These are phyloP conservation scores for Juncus inflexus DNA, from an alignment of 176 grass and related monocot species.

Conservation along the genomic window DNA sequence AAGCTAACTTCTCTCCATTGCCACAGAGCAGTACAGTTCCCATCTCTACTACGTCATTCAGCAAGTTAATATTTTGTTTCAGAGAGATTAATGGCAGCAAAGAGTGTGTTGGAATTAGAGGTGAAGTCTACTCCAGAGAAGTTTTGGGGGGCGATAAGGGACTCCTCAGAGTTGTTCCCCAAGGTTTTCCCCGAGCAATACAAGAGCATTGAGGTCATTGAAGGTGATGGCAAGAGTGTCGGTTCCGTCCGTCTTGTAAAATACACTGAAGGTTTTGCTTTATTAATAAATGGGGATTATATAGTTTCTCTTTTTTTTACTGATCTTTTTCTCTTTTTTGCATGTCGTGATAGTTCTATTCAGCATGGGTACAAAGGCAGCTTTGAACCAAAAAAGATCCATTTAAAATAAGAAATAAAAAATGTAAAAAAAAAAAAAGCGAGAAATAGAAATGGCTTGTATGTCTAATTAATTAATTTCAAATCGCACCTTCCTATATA, in stretches of 20 bases:
- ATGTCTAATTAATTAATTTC: too few species aligned
- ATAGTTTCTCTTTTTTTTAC: too few species aligned
- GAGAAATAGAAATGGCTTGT: too few species aligned
- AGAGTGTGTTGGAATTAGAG: conserved; percentile 54
- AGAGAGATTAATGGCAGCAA: conserved; percentile 51
- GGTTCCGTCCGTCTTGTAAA: conserved; percentile 81
- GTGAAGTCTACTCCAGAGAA: conserved; percentile 68
- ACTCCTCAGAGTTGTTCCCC: conserved; percentile 74
- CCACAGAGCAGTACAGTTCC: background rate
- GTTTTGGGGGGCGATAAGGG: conserved; percentile 61
- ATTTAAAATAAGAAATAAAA: too few species aligned
- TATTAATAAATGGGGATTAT: too few species aligned
- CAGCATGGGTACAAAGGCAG: too few species aligned
- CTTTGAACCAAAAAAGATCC: too few species aligned
- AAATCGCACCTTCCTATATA: too few species aligned
- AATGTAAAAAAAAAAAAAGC: too few species aligned
- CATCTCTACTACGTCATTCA: background rate
- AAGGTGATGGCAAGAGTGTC: conserved; percentile 72
- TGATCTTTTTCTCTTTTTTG: too few species aligned
- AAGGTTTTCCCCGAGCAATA: conserved; percentile 87
- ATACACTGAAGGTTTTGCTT: conserved; percentile 43
- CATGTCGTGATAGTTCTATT: too few species aligned
- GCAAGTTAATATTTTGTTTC: too few species aligned
- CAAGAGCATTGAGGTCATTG: conserved; percentile 78
- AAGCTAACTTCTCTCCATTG: background rate